These are phyloP conservation scores for Fraxinus cuspidata DNA, from an alignment of 257 asterid genomes.

Conservation along the genomic window DNA sequence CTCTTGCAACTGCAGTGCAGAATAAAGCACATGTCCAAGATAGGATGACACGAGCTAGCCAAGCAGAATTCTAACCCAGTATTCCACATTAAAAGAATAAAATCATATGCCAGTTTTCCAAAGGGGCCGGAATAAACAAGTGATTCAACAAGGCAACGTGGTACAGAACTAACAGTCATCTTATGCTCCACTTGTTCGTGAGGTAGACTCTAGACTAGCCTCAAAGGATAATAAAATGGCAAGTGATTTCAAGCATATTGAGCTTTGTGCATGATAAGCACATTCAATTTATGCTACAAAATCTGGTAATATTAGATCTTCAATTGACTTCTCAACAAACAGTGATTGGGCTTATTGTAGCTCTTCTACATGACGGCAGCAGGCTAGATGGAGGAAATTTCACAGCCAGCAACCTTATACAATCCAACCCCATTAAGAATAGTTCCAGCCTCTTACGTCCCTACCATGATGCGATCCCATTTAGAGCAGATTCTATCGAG, in stretches of 20 bases:
- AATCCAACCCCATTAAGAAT: neutral
- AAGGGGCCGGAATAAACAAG: neutral
- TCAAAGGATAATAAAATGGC: neutral
- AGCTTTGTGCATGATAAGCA: neutral
- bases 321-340: neutral
- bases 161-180: neutral
- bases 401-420: neutral
- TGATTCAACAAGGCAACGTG: neutral
- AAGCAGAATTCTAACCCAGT: neutral
- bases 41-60: neutral
- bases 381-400: slow-evolving; percentile 3
- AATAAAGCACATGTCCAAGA: neutral
- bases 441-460: neutral
- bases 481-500: neutral
- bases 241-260: neutral
- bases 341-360: neutral
- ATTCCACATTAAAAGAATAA: neutral
- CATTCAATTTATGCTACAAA: neutral
- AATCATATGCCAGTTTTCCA: neutral
- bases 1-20: neutral
- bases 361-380: neutral
- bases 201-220: neutral
- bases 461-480: neutral
- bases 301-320: neutral
- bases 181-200: neutral